Percentiles rank a stretch among this genome's conserved stretches.
These are phyloP conservation scores for Saitozyma podzolica DNA, from an alignment of 768 basidiomycete species.

Conservation along the genomic window DNA sequence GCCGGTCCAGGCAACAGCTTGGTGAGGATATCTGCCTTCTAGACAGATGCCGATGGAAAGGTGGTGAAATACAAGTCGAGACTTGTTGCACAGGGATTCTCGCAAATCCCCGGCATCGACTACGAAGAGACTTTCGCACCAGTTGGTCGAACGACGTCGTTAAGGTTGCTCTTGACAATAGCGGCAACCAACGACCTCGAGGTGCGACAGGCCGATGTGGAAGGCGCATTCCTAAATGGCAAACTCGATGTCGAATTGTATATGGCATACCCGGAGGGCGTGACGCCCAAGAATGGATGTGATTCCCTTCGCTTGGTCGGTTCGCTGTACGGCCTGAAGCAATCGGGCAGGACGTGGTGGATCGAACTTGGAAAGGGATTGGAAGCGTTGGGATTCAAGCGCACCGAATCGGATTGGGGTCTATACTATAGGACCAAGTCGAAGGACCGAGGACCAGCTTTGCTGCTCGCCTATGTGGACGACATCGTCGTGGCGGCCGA, in stretches of 20 bases:
- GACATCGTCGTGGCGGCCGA: too few relatives aligned
- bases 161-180: not conserved
- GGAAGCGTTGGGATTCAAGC: too few relatives aligned
- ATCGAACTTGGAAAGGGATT: too few relatives aligned
- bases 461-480: too few relatives aligned
- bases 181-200: not conserved
- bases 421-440: too few relatives aligned
- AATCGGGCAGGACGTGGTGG: not conserved
- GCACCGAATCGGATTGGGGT: too few relatives aligned
- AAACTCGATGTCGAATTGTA: slow-evolving; percentile 7
- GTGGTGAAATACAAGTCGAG: slow-evolving; percentile 6
- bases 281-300: not conserved
- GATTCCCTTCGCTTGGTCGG: not conserved
- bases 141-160: slow-evolving; percentile 1
- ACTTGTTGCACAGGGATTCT: slow-evolving; percentile 5
- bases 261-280: slow-evolving; percentile 1
- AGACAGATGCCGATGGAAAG: not conserved
- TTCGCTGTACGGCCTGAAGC: slow-evolving; percentile 7
- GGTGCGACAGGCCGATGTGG: slow-evolving; percentile 2
- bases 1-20: too few relatives aligned
- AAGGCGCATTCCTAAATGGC: slow-evolving; percentile 8
- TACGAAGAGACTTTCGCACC: slow-evolving; percentile 2
- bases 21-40: too few relatives aligned
- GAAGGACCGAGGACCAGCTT: too few relatives aligned
- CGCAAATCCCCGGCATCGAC: slow-evolving; percentile 2